Evolutionary conservation across 108 stramenopile genomes (phyloP).

Genomic region (Skeletonema potamos): DNA sequence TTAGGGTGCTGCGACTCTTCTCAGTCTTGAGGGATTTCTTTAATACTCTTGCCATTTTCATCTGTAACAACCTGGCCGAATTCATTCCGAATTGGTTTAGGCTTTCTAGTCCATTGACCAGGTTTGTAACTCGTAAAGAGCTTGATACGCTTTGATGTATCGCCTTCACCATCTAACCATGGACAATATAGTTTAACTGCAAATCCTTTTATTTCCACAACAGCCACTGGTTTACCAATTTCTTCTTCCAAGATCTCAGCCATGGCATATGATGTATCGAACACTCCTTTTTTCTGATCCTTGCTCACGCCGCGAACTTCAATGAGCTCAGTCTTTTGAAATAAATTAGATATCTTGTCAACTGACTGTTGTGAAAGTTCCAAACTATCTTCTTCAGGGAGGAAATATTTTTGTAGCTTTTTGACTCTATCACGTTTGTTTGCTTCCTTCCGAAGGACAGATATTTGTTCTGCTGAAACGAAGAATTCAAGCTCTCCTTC

Average conservation of each 20-base stretch:
- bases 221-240: conserved; percentile 31
- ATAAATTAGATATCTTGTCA: conserved; percentile 16
- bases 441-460: conserved; percentile 42
- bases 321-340: conserved; percentile 37
- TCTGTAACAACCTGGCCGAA: conserved; percentile 42
- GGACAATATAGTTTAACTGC: conserved; percentile 42
- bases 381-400: conserved; percentile 24
- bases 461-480: conserved; percentile 41
- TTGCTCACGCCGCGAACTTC: conserved; percentile 43
- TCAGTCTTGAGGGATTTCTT: conserved; percentile 33
- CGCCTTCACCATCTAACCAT: conserved; percentile 22
- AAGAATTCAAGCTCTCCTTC: conserved; percentile 29
- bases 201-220: conserved; percentile 47
- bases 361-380: conserved; percentile 30
- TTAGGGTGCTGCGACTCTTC: too few species aligned
- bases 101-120: conserved; percentile 44
- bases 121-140: conserved; percentile 35
- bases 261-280: conserved; percentile 25
- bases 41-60: conserved; percentile 42
- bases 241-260: conserved; percentile 31
- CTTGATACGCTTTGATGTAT: conserved; percentile 16
- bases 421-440: conserved; percentile 32
- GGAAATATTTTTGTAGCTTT: conserved; percentile 15
- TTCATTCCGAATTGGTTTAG: conserved; percentile 32
- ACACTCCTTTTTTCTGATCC: conserved; percentile 31